A percentile compares a stretch with the other conserved stretches of the same genome.
Conservation (phyloP, 179 eudicot genomes). For the Corrigiola litoralis region DNA sequence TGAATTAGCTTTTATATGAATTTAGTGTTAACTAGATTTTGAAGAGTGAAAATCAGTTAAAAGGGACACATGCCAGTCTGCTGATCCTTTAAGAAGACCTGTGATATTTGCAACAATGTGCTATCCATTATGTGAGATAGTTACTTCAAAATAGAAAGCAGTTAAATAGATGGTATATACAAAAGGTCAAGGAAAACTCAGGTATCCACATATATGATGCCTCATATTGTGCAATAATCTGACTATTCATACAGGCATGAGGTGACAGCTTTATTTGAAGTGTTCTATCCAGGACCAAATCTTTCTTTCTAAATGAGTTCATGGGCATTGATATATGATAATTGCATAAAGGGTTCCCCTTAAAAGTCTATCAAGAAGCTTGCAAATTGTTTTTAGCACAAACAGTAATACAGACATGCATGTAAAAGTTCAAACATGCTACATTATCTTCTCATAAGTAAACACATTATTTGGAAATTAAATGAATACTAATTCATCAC, state of each 20-base stretch:
- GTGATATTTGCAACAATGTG: conserved; percentile 9
- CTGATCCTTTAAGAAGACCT: neutral
- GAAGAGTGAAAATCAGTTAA: no score
- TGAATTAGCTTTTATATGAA: no score
- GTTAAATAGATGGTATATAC: neutral
- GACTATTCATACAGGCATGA: neutral
- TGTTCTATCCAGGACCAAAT: conserved; percentile 6
- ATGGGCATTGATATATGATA: neutral
- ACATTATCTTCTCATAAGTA: neutral
- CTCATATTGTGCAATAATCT: neutral
- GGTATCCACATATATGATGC: neutral
- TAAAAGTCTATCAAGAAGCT: conserved; percentile 9
- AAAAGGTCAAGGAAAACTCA: neutral
- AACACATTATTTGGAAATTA: neutral
- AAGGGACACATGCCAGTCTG: neutral
- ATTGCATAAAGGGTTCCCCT: neutral
- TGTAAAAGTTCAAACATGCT: neutral
- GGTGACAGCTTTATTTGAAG: neutral
- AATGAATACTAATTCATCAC: neutral
- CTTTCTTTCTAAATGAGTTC: neutral
- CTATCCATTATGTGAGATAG: neutral
- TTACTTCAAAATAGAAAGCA: neutral
- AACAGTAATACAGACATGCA: neutral
- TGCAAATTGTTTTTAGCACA: neutral
- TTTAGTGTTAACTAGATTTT: no score